Conservation (phyloP, 306 rosid species). For the Cucurbita ficifolia region DNA sequence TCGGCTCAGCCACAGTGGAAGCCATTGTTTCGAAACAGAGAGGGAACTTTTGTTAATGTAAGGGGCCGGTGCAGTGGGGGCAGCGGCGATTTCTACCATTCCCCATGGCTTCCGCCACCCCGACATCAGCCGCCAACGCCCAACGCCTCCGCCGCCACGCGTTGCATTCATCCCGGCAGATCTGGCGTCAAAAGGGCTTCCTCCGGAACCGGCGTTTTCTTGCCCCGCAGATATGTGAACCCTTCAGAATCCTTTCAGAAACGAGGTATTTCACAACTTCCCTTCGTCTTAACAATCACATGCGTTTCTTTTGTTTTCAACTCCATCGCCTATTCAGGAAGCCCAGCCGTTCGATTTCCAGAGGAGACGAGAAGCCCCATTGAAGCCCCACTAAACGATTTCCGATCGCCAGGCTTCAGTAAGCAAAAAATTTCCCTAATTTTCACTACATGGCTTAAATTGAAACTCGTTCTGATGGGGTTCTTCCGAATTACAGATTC, state of each 20-base stretch:
- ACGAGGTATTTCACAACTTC: conserved; percentile 17
- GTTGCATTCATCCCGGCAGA: conserved; percentile 16
- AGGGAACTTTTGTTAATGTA: conserved; percentile 12
- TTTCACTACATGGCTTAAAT: neutral
- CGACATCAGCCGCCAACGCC: conserved; percentile 19
- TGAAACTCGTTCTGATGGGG: neutral
- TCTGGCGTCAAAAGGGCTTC: conserved; percentile 26
- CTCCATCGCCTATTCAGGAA: neutral
- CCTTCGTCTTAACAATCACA: neutral
- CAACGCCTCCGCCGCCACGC: conserved; percentile 12
- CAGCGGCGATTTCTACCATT: conserved; percentile 10
- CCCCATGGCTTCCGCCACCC: conserved; percentile 26
- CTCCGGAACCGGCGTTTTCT: conserved; percentile 75
- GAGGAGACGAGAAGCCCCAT: conserved; percentile 17
- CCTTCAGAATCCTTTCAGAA: conserved; percentile 38
- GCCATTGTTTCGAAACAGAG: conserved; percentile 28
- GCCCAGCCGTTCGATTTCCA: neutral
- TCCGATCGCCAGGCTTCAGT: conserved; percentile 29
- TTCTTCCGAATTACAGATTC: conserved; percentile 22
- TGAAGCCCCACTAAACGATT: conserved; percentile 18
- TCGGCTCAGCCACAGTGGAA: conserved; percentile 25
- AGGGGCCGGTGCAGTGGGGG: conserved; percentile 14
- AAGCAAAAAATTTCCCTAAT: neutral
- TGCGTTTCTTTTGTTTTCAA: neutral
- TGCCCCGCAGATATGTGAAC: conserved; percentile 52